A percentile compares a stretch with the other conserved stretches of the same genome.
phyloP scores from a whole-genome alignment of 495 filamentous ascomycete genomes.

The Hypomontagnella submonticulosa region DNA sequence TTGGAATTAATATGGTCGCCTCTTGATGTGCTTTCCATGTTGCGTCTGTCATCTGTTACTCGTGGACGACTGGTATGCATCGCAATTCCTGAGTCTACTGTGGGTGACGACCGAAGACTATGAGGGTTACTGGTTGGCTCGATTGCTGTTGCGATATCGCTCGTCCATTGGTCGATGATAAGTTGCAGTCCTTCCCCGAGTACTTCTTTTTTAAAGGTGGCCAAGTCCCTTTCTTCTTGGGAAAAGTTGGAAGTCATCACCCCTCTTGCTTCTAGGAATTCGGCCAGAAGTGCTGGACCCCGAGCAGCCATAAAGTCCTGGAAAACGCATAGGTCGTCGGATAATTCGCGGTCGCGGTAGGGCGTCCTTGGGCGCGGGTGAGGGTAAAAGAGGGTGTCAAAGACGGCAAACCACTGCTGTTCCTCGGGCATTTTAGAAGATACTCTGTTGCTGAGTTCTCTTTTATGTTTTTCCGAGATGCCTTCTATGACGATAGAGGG shows the following conservation, averaged over 20 bases:
- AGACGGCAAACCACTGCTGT: conserved; percentile 48
- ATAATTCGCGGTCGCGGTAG: conserved; percentile 37
- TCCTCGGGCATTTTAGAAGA: conserved; percentile 39
- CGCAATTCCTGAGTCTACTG: conserved; percentile 35
- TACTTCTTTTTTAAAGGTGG: conserved; percentile 29
- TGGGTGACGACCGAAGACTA: conserved; percentile 32
- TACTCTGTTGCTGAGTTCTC: conserved; percentile 36
- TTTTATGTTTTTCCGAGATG: conserved; percentile 48
- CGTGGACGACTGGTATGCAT: conserved; percentile 13
- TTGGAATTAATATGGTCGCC: neutral
- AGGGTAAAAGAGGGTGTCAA: conserved; percentile 42
- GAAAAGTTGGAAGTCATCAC: conserved; percentile 30
- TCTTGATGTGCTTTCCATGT: neutral
- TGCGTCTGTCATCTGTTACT: neutral
- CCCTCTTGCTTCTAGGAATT: conserved; percentile 31
- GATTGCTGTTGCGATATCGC: conserved; percentile 23
- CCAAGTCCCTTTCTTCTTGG: conserved; percentile 36
- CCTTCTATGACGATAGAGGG: conserved; percentile 43
- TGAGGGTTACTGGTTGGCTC: conserved; percentile 22
- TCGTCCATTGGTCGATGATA: conserved; percentile 46
- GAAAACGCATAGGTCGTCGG: conserved; percentile 41
- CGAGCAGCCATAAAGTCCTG: conserved; percentile 36
- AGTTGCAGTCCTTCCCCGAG: conserved; percentile 38
- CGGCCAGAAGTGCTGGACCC: conserved; percentile 34
- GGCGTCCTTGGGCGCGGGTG: conserved; percentile 40